Conservation (phyloP, 2,329 filamentous ascomycete genomes). For the Botrytis paeoniae region DNA sequence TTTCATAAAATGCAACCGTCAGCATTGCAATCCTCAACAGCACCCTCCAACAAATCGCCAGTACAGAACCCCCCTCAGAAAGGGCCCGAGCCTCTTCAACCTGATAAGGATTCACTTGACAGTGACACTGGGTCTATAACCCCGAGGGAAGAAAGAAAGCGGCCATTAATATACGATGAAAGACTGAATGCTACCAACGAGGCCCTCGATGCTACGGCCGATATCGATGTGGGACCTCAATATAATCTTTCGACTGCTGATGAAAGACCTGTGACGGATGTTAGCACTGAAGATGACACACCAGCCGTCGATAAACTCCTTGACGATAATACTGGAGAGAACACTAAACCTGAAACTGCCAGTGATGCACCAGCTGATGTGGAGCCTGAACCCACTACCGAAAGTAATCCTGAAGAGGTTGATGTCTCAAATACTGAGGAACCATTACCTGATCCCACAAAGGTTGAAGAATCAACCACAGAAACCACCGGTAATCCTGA, state of each 20-base stretch:
- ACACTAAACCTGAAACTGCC: not conserved
- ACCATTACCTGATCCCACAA: not conserved
- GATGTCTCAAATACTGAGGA: not conserved
- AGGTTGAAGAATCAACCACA: not conserved
- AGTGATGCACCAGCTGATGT: not conserved
- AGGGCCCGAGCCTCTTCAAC: conserved; percentile 2
- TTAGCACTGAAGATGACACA: not conserved
- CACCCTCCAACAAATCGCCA: conserved; percentile 9
- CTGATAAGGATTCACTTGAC: not conserved
- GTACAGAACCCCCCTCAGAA: conserved; percentile 9
- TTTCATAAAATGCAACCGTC: conserved; percentile 46
- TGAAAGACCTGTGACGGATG: conserved; percentile 3
- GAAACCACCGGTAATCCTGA: not conserved
- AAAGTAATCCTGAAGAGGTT: not conserved
- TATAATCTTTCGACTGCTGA: not conserved
- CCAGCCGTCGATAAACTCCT: not conserved
- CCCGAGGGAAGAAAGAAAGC: not conserved
- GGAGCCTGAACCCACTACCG: too few relatives aligned
- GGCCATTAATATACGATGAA: conserved; percentile 8
- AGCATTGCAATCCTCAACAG: conserved; percentile 12
- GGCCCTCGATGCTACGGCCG: not conserved
- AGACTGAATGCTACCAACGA: not conserved
- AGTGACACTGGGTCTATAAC: not conserved
- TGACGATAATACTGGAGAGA: not conserved
- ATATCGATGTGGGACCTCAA: not conserved